phyloP scores from a whole-genome alignment of 768 basidiomycete genomes.

The Clathrus columnatus region DNA sequence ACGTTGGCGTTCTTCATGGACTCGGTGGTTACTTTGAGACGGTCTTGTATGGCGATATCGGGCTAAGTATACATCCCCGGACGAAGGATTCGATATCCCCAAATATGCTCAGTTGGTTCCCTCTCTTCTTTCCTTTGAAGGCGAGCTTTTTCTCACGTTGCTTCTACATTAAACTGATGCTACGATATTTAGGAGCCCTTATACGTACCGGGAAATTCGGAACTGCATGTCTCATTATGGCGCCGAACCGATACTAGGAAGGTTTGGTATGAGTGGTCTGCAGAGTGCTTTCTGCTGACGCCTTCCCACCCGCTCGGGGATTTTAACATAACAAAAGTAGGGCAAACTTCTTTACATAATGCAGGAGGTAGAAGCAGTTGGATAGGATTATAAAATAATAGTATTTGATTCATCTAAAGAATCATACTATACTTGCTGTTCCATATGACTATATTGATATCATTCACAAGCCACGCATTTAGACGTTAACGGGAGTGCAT shows the following conservation, averaged over 20 bases:
- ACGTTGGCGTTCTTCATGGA: conserved; percentile 89
- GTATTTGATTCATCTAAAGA: neutral
- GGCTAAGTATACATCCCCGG: conserved; percentile 89
- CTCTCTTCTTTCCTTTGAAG: conserved; percentile 90
- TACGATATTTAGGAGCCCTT: conserved; percentile 63
- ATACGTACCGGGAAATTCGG: conserved; percentile 86
- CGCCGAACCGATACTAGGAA: conserved; percentile 79
- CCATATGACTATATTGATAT: no score
- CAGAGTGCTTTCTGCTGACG: conserved; percentile 80
- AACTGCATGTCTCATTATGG: conserved; percentile 91
- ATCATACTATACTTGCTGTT: no score
- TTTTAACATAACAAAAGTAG: conserved; percentile 55
- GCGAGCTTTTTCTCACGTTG: conserved; percentile 31
- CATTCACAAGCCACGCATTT: no score
- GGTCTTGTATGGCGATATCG: conserved; percentile 80
- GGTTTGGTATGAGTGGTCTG: conserved; percentile 99
- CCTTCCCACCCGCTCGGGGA: conserved; percentile 22
- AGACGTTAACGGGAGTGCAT: no score
- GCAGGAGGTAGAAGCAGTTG: conserved; percentile 84
- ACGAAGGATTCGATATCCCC: conserved; percentile 80
- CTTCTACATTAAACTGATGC: neutral
- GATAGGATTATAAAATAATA: conserved; percentile 63
- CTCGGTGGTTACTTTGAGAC: conserved; percentile 98
- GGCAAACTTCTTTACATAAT: conserved; percentile 90
- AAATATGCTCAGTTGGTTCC: conserved; percentile 99